Conservation (phyloP, 2,329 filamentous ascomycete species). For the Claviceps digitariae region DNA sequence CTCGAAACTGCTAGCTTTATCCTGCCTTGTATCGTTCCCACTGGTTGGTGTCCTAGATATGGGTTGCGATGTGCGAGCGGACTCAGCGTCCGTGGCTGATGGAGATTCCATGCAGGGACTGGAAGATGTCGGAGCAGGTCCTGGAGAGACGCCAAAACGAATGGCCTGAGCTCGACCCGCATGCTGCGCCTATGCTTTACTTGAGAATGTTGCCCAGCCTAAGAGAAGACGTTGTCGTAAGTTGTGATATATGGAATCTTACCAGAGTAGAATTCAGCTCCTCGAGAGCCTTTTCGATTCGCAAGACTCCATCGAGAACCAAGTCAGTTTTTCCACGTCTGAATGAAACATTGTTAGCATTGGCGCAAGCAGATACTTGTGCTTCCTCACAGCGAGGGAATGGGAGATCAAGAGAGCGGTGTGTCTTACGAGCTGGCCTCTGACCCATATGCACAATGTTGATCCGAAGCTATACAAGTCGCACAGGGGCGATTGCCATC, state of each 20-base stretch:
- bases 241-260: constrained; percentile 6
- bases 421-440: constrained; percentile 28
- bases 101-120: constrained; percentile 3
- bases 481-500: constrained; percentile 33
- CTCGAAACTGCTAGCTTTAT: constrained; percentile 18
- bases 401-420: not conserved
- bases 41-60: constrained; percentile 12
- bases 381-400: too few relatives aligned
- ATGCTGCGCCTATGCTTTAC: constrained; percentile 2
- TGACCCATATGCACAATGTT: constrained; percentile 27
- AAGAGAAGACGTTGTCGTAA: not conserved
- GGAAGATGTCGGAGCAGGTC: not conserved
- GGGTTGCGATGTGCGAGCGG: constrained; percentile 11
- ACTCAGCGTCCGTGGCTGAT: constrained; percentile 2
- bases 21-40: constrained; percentile 7
- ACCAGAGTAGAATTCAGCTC: constrained; percentile 30
- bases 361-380: not conserved
- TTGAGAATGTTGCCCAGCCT: not conserved
- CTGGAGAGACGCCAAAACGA: constrained; percentile 2
- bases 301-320: constrained; percentile 35
- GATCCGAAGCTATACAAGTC: constrained; percentile 21
- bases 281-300: constrained; percentile 32
- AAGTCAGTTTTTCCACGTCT: constrained; percentile 34
- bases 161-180: constrained; percentile 8
- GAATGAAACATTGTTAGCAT: not conserved